Conservation (phyloP, 176 grass and related monocot genomes). For the Oryza rufipogon region DNA sequence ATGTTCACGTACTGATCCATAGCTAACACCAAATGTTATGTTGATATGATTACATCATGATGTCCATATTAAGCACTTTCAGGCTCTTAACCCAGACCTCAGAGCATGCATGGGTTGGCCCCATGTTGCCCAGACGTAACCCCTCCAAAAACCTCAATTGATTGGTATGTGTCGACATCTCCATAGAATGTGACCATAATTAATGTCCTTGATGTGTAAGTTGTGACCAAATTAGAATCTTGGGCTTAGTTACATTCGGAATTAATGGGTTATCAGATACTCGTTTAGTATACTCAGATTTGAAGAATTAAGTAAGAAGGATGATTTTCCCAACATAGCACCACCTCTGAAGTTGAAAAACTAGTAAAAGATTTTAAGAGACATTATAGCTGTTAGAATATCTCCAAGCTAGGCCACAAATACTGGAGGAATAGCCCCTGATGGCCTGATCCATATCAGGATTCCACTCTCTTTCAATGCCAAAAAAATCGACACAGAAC, state of each 20-base stretch:
- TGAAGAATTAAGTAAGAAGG: not conserved
- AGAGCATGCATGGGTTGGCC: not conserved
- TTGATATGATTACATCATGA: not conserved
- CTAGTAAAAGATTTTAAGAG: no score
- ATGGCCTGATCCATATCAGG: no score
- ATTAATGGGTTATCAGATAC: not conserved
- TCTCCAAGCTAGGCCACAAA: no score
- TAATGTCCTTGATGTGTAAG: not conserved
- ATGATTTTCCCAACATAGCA: not conserved
- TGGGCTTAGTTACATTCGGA: not conserved
- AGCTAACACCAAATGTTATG: slow-evolving; percentile 1
- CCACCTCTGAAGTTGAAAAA: no score
- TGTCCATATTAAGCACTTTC: not conserved
- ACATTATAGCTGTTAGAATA: no score
- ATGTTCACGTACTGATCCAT: not conserved
- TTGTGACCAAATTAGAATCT: not conserved
- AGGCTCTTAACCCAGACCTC: not conserved
- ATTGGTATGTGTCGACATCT: not conserved
- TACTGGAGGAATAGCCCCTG: no score
- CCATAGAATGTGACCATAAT: not conserved
- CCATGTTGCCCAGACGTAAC: not conserved
- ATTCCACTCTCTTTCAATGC: no score
- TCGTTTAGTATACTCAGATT: not conserved
- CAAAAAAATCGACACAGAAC: no score
- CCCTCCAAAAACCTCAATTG: not conserved